Conservation (phyloP, 768 basidiomycete genomes). For the Calocera viscosa region DNA sequence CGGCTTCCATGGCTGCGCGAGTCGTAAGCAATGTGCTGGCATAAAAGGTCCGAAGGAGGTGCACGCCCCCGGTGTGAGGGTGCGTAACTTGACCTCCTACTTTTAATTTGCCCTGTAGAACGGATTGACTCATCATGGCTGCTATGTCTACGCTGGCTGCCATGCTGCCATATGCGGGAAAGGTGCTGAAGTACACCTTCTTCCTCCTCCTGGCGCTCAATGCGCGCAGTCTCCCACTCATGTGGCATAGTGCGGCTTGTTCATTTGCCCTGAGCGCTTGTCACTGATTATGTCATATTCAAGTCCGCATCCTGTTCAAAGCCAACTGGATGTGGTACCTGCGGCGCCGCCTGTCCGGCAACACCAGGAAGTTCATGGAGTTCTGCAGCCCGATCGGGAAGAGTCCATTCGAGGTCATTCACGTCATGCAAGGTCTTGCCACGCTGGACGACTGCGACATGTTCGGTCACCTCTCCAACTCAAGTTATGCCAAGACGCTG, state of each 20-base stretch:
- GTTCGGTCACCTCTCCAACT: conserved; percentile 14
- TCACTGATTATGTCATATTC: neutral
- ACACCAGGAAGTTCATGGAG: neutral
- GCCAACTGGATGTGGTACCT: neutral
- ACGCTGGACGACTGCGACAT: conserved; percentile 10
- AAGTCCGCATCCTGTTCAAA: neutral
- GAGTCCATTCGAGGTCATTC: neutral
- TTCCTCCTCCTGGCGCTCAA: neutral
- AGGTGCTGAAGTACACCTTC: conserved; percentile 10
- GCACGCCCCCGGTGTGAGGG: too few relatives aligned
- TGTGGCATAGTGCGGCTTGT: conserved; percentile 13
- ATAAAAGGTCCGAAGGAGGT: too few relatives aligned
- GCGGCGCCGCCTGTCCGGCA: neutral
- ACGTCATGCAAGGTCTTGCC: conserved; percentile 4
- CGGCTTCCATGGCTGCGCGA: too few relatives aligned
- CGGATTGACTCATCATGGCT: neutral
- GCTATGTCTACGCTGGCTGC: neutral
- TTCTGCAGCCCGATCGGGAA: conserved; percentile 12
- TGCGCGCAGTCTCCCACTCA: conserved; percentile 6
- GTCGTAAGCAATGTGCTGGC: too few relatives aligned
- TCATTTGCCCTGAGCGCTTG: neutral
- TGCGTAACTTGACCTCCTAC: too few relatives aligned
- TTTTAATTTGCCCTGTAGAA: neutral
- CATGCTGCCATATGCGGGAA: neutral
- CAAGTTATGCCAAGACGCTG: conserved; percentile 10